Evolutionary conservation across 148 eudicot species (phyloP), one percentile per base, ranked within the genome.

Genomic region (Amaranthus hypochondriacus): DNA sequence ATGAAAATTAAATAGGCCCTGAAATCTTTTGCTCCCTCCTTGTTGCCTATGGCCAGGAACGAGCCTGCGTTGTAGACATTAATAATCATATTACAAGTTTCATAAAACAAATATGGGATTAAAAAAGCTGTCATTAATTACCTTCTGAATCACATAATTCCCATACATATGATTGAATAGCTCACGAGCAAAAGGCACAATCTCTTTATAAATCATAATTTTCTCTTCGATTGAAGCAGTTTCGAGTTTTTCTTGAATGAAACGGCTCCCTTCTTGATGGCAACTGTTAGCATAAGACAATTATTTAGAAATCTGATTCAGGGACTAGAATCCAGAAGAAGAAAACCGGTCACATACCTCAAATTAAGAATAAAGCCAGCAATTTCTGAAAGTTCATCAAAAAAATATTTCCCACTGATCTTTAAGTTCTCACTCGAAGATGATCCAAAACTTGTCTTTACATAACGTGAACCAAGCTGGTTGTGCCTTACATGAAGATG

Each of bases 151-250:
- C 73, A 96, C 99, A 79, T 96, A 96, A 80, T 96, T 96, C 48
- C 99, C 99, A 71, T 92, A 96, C 60, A 96, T 96, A 83, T 96
- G 97, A 78, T 97, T 96, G 96, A 96, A 92, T 66, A 96, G 73
- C 39, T 89, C 84, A 76, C 89, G 88, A 71, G 96, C 97, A 62
- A 90, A 91, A 7, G 90, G 97, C 69, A 81, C 81, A 53, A 96
- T 96, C 85, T 96, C 99, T 75, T 86, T 81, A 70, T 86, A 96
- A 48, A 96, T 97, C 96, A 92, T 96, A 71, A 85, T 86, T 78
- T 87, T 96, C 87, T 96, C 97, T 73, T 96, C 97, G 8, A 47
- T 58, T 13, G 97, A 84, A 63, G 99, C 99, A 43, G 96, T 90
- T 87, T 96, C 99, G 13, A 96, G 99, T 81, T 92, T 96, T 65